Evolutionary conservation across 2,329 filamentous ascomycete species (phyloP), one percentile per base, ranked within the genome.

Genomic region (Beauveria bassiana): DNA sequence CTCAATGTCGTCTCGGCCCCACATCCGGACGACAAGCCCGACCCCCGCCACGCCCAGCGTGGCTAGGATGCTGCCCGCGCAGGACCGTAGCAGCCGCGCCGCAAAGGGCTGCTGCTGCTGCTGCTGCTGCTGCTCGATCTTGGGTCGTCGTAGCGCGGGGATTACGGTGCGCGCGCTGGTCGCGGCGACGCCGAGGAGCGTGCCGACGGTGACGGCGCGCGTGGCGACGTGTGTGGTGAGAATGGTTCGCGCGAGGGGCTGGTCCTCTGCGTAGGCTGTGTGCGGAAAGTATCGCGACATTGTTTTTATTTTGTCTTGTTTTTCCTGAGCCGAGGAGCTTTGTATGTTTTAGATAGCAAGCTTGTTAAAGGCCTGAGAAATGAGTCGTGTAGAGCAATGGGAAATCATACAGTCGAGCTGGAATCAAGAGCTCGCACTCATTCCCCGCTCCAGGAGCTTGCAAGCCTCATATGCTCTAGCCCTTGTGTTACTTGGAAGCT

Each of bases 231-330:
- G 86, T 0, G 78, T 75, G 61, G 78, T 78, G 63, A 89, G 82
- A 66, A 88, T 83, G 4, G 79, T 75, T 63, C 74, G 75, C 8
- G 79, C 68, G 63, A 79, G 73, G 38, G 80, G 79, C 66, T 89
- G 86, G 69, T 88, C 86, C 73, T 89, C 86, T 34, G 84, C 84
- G 70, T 85, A 85, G 56, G 76, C 64, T 5, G 83, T 62, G 67
- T 84, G 83, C 6, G 83, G 82, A 70, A 76, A 79, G 69, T 81
- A 78, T 62, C 79, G 79, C 4, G 81, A 83, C 82, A 86, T 85
- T 56, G 1, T 43, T 20, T 59, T 2, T 42, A 16, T 51, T 5
- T 43, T 22, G 7, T 50, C 10, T 58, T 34, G 31, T 34, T 34
- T 14, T 2, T 34, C 3, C 3, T 14, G 4, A 14, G 31, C 12